phyloP scores from a whole-genome alignment of 2,329 filamentous ascomycete genomes.

The Neurospora crassa region DNA sequence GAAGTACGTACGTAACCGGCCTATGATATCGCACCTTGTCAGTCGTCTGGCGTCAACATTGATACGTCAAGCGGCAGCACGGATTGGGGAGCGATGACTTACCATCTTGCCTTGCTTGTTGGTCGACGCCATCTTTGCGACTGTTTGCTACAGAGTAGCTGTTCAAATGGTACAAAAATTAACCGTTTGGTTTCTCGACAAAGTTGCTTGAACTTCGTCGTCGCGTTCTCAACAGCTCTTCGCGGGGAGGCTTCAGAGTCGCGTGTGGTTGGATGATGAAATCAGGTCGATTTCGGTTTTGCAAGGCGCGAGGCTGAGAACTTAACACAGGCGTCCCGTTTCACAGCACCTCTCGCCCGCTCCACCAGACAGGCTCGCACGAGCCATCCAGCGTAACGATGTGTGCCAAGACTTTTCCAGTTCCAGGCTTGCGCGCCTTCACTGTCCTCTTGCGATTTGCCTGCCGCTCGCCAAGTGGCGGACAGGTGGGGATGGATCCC shows the following conservation, averaged over 20 bases:
- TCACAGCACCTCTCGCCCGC: background rate
- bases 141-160: constrained; percentile 33
- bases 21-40: constrained; percentile 45
- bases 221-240: constrained; percentile 27
- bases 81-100: constrained; percentile 37
- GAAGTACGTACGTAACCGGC: constrained; percentile 57
- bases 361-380: background rate
- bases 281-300: constrained; percentile 30
- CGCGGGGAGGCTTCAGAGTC: constrained; percentile 32
- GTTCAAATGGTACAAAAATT: constrained; percentile 36
- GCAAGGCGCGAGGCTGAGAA: constrained; percentile 30
- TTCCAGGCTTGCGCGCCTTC: background rate
- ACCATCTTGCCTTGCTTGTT: constrained; percentile 99
- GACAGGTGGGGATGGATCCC: background rate
- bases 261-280: constrained; percentile 24
- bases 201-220: constrained; percentile 29
- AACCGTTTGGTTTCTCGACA: constrained; percentile 22
- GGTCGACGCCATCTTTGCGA: constrained; percentile 51
- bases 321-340: background rate
- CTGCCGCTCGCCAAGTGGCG: background rate
- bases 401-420: background rate
- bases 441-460: background rate
- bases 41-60: constrained; percentile 47
- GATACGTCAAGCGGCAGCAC: constrained; percentile 24
- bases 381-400: background rate